Evolutionary conservation across 176 grass and related monocot species (phyloP).

Genomic region (Saccharum spontaneum): DNA sequence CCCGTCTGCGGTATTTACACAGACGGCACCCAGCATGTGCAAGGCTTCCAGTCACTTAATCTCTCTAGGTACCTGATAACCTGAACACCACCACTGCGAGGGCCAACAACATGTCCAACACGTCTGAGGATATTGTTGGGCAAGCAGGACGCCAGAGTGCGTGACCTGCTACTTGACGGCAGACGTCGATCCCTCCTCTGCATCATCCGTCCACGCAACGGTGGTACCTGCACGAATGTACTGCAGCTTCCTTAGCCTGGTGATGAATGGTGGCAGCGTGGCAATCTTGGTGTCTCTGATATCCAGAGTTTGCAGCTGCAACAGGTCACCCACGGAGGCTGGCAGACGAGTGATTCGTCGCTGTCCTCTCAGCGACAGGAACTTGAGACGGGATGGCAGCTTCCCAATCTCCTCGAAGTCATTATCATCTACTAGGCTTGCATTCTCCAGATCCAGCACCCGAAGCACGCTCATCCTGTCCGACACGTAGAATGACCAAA

Average conservation of each 20-base stretch:
- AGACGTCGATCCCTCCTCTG: no score
- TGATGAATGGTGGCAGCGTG: neutral
- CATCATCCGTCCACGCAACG: no score
- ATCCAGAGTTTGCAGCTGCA: neutral
- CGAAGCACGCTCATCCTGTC: slow-evolving; percentile 2
- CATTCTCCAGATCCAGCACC: neutral
- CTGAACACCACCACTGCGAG: no score
- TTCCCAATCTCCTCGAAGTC: neutral
- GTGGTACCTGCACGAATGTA: neutral
- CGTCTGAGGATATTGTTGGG: no score
- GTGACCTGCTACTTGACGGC: no score
- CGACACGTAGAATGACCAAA: neutral
- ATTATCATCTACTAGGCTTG: accelerated
- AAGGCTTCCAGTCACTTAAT: neutral
- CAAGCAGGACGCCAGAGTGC: no score
- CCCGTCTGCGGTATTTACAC: neutral
- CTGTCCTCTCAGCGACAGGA: neutral
- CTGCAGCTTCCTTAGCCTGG: neutral
- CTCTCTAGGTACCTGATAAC: no score
- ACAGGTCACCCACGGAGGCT: neutral
- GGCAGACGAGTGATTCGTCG: accelerated
- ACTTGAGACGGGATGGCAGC: neutral
- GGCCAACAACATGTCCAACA: no score
- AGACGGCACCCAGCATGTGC: neutral
- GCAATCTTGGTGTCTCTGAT: neutral